These are phyloP conservation scores for Saposhnikovia divaricata DNA, from an alignment of 129 eudicot genomes.

Conservation along the genomic window DNA sequence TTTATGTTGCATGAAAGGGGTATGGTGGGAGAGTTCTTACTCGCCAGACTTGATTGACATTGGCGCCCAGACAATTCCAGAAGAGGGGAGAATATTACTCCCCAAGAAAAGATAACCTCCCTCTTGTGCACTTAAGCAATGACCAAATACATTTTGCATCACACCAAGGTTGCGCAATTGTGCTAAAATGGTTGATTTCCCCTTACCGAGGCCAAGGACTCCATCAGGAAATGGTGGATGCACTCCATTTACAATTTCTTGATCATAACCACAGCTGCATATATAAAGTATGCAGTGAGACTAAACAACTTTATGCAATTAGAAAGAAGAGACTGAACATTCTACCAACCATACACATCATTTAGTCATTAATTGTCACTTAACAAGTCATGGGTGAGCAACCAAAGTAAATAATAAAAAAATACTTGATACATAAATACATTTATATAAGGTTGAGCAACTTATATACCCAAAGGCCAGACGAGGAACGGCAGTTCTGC, in stretches of 20 bases:
- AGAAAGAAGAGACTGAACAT: neutral
- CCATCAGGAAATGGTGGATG: slow-evolving; percentile 79
- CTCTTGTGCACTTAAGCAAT: slow-evolving; percentile 72
- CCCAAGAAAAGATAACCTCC: slow-evolving; percentile 94
- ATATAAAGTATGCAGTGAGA: slow-evolving; percentile 9
- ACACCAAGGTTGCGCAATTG: slow-evolving; percentile 60
- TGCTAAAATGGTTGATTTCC: slow-evolving; percentile 64
- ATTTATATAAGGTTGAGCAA: neutral
- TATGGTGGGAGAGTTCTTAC: slow-evolving; percentile 30
- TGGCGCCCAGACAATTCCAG: slow-evolving; percentile 71
- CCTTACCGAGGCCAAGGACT: slow-evolving; percentile 83
- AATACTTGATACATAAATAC: neutral
- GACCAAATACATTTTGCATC: slow-evolving; percentile 71
- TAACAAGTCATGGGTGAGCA: neutral
- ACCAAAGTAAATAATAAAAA: neutral
- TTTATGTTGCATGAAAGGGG: neutral
- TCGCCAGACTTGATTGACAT: slow-evolving; percentile 43
- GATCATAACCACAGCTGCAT: slow-evolving; percentile 90
- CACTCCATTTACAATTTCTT: slow-evolving; percentile 56
- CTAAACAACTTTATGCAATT: neutral
- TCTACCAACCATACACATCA: neutral
- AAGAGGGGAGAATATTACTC: slow-evolving; percentile 48
- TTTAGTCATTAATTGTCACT: neutral
- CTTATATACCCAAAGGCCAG: slow-evolving; percentile 73
- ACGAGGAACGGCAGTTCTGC: slow-evolving; percentile 37